Base-by-base conservation (phyloP, 164 flowering plant species). In the Cinnamomum chago region DNA sequence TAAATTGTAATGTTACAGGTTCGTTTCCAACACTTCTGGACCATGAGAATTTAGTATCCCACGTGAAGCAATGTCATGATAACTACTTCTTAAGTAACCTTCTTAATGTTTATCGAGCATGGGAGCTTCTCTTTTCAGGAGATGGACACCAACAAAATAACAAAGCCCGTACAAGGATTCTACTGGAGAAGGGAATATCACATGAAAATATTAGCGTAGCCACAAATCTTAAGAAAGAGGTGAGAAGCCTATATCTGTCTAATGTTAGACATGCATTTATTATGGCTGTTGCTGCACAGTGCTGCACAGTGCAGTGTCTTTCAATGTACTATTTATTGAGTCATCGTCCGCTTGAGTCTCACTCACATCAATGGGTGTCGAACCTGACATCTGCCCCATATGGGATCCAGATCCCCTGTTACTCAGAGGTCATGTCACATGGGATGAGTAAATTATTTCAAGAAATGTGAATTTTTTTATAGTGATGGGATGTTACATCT, bases 41-140 rank as follows among this genome's bases (percentile, higher is more conserved):
- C 20, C 5, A 18, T 18, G 47, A 30, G 28, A 27, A 30, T 66
- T 13, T 13, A 14, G n/a, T 35, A 18, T 15, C n/a, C 14, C 18
- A 13, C 22, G 9, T 15, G 47, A 35, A 28, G 20, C 20, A 66
- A 28, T 15, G 2, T 30, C 47, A 27, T 66, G 69, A 30, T 30
- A 30, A 18, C 14, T 66, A 25, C 20, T 66, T 27, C 69, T 28
- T 66, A 18, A 27, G 50, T 35, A 66, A 28, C n/a, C 1, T 66
- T 14, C 69, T 66, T 5, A 66, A 66, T 66, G 69, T 66, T 20
- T 17, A 66, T 30, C 47, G 47, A 25, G 69, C 69, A 28, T 66
- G 12, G 1, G 47, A 66, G 10, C 18, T 66, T 15, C 27, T 30
- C 27, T 66, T 66, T 28, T 1, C 2, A 28, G 20, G 30, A 7